phyloP scores from a whole-genome alignment of 768 basidiomycete species.

The Leucocoprinus sp. region DNA sequence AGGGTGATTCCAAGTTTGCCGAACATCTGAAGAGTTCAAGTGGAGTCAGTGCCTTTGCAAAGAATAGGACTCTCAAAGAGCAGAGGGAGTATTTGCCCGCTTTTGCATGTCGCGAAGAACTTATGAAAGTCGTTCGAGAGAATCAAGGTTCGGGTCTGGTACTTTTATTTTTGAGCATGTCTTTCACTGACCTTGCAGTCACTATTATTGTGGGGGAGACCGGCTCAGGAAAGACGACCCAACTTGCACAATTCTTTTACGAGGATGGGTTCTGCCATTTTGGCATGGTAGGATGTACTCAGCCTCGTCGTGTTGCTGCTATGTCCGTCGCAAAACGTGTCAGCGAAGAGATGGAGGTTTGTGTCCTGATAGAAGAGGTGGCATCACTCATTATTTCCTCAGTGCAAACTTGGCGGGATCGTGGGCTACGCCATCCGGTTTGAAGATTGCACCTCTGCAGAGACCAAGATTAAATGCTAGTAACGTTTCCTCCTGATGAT shows the following conservation, averaged over 20 bases:
- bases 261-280: conserved; percentile 92
- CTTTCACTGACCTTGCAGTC: conserved; percentile 38
- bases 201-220: conserved; percentile 97
- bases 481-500: conserved; percentile 10
- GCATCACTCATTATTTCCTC: conserved; percentile 4
- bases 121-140: conserved; percentile 82
- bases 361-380: conserved; percentile 15
- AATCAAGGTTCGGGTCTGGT: conserved; percentile 71
- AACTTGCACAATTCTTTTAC: conserved; percentile 89
- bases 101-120: conserved; percentile 92
- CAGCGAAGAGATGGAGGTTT: conserved; percentile 96
- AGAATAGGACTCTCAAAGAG: conserved; percentile 78
- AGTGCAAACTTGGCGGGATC: conserved; percentile 83
- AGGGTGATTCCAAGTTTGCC: conserved; percentile 96
- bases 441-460: conserved; percentile 90
- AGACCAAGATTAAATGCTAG: conserved; percentile 96
- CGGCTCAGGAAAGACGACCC: conserved; percentile 99
- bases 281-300: conserved; percentile 94
- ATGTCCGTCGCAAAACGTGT: conserved; percentile 99
- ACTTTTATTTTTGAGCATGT: background rate
- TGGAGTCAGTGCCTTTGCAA: conserved; percentile 77
- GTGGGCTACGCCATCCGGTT: conserved; percentile 99
- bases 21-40: conserved; percentile 76
- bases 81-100: conserved; percentile 96
- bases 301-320: conserved; percentile 96